phyloP scores from a whole-genome alignment of 2,329 filamentous ascomycete species.

The Helotiales sp. region DNA sequence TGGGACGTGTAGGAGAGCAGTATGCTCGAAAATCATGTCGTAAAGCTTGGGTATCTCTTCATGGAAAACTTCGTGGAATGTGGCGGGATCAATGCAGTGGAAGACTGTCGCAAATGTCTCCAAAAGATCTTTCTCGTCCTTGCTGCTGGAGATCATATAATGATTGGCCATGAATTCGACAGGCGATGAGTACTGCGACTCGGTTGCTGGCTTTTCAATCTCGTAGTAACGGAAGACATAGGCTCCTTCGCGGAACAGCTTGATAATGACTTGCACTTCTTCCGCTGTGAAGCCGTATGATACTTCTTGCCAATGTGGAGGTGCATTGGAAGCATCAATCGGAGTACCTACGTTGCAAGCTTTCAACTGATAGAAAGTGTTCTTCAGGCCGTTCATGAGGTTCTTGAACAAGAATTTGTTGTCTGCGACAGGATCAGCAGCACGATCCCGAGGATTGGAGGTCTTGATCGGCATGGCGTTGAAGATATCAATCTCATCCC shows the following conservation, averaged over 20 bases:
- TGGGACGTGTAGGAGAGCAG: constrained; percentile 87
- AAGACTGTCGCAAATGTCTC: constrained; percentile 99
- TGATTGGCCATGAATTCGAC: constrained; percentile 93
- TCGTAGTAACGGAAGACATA: constrained; percentile 98
- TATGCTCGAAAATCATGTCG: constrained; percentile 97
- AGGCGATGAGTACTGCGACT: constrained; percentile 75
- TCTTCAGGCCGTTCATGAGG: constrained; percentile 91
- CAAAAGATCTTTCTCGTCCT: constrained; percentile 95
- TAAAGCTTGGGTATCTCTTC: constrained; percentile 96
- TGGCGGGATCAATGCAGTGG: constrained; percentile 96
- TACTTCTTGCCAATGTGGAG: constrained; percentile 90
- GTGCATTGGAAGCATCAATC: constrained; percentile 76
- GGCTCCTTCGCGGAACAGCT: constrained; percentile 94
- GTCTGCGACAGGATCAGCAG: constrained; percentile 86
- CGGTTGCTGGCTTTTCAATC: constrained; percentile 73
- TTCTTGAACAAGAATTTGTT: constrained; percentile 99
- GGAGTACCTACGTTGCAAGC: constrained; percentile 76
- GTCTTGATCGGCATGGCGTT: constrained; percentile 95
- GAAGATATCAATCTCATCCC: constrained; percentile 99
- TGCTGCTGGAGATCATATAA: constrained; percentile 89
- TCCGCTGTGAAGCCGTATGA: constrained; percentile 96
- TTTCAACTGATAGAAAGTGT: constrained; percentile 92
- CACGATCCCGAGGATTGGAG: constrained; percentile 84
- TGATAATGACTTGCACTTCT: constrained; percentile 94
- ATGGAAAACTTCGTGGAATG: constrained; percentile 98